These are phyloP conservation scores for Exserohilum turcica DNA, from an alignment of 2,329 filamentous ascomycete species.

Conservation along the genomic window DNA sequence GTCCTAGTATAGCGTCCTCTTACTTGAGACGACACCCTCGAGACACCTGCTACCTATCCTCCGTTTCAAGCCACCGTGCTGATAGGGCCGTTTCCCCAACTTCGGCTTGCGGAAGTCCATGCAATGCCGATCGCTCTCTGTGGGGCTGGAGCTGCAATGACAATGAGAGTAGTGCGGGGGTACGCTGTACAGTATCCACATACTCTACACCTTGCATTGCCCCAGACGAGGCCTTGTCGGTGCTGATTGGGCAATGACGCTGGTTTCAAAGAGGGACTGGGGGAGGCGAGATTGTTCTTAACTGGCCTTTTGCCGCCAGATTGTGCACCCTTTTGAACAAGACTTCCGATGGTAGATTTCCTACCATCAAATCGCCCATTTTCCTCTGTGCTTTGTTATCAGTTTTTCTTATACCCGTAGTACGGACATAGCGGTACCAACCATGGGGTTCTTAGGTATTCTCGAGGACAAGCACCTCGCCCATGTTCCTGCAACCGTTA, in stretches of 20 bases:
- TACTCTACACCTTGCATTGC: slow-evolving; percentile 7
- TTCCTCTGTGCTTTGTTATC: neutral
- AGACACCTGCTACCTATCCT: neutral
- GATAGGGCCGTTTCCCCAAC: slow-evolving; percentile 16
- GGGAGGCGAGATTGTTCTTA: slow-evolving; percentile 14
- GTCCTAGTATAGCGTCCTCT: slow-evolving; percentile 5
- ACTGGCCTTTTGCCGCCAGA: slow-evolving; percentile 1
- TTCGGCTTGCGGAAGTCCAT: slow-evolving; percentile 2
- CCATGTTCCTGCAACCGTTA: slow-evolving; percentile 44
- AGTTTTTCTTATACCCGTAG: neutral
- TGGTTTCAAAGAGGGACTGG: slow-evolving; percentile 1
- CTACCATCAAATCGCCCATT: neutral
- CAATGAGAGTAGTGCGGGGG: slow-evolving; percentile 11
- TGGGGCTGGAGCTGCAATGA: slow-evolving; percentile 18
- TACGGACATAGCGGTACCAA: slow-evolving; percentile 1
- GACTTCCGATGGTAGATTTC: neutral
- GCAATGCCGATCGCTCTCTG: slow-evolving; percentile 12
- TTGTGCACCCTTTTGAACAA: neutral
- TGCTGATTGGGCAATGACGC: slow-evolving; percentile 2
- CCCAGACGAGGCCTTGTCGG: slow-evolving; percentile 9
- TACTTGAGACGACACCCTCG: neutral
- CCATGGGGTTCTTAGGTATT: slow-evolving; percentile 44
- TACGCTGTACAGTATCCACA: slow-evolving; percentile 17
- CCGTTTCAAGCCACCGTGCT: slow-evolving; percentile 1
- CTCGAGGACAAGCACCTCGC: slow-evolving; percentile 41